Evolutionary conservation across 345 rosid species (phyloP), one percentile per base, ranked within the genome.

Genomic region (Eucalyptus cladocalyx): DNA sequence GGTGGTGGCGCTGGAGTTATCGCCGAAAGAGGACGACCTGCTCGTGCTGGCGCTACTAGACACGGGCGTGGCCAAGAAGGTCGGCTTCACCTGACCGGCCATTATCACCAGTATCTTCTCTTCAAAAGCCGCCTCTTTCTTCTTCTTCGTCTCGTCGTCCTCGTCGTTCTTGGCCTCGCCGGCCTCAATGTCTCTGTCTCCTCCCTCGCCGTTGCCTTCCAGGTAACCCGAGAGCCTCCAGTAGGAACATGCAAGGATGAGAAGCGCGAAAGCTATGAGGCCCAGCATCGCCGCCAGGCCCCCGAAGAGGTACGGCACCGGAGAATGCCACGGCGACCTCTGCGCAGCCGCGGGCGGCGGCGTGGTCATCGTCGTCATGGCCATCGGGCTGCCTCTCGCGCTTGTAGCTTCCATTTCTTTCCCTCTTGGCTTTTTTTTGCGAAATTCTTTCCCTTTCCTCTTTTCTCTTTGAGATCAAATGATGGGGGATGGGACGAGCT

Each of bases 271-370:
- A 67, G 99, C 99, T 19, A 97, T 97, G 85, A 97, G 95, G 69
- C 99, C 99, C 40, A 97, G 92, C 99, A 97, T 97, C 49, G 99
- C 99, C 0, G 99, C 99, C 62, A 97, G 89, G 28, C 99, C 99
- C 40, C 99, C 99, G 60, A 97, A 97, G 58, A 97, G 93, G 92
- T 97, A 97, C 0, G 99, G 99, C 69, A 97, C 98, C 3, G 99
- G 99, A 58, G 99, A 97, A 92, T 97, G 99, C 99, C 99, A 97
- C 26, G 98, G 96, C 28, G 98, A 96, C 93, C 92, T 97, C 80
- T 92, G 93, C 69, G 49, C 87, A 4, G 72, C 87, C 42, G 91
- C 47, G 21, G 89, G 19, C 23, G 91, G 14, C 19, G 92, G 49
- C 62, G 83, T 89, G 72, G 86, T 28, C 58, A 53, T 53, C 60